These are phyloP conservation scores for Flagelloscypha sp. DNA, from an alignment of 768 basidiomycete species.

Conservation along the genomic window DNA sequence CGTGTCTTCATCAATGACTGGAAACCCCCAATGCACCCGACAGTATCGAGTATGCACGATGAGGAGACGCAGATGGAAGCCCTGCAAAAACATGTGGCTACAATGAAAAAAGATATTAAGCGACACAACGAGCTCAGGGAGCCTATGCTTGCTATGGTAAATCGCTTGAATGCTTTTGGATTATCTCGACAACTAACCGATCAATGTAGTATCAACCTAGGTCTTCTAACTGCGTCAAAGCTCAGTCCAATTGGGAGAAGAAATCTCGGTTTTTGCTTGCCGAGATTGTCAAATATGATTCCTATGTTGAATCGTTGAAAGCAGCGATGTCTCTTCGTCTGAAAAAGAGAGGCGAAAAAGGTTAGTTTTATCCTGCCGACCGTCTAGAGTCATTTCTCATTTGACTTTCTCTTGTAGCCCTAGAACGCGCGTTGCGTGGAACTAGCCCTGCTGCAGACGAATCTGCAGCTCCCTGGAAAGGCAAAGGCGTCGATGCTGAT, in stretches of 20 bases:
- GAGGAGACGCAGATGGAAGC: constrained; percentile 93
- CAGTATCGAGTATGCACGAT: constrained; percentile 76
- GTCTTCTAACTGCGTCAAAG: constrained; percentile 64
- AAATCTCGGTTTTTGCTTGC: constrained; percentile 83
- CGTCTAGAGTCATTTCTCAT: too few relatives aligned
- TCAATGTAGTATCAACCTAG: constrained; percentile 67
- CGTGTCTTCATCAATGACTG: constrained; percentile 82
- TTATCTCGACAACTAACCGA: constrained; percentile 10
- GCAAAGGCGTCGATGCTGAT: constrained; percentile 25
- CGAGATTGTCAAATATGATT: constrained; percentile 93
- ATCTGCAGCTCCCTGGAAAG: constrained; percentile 13
- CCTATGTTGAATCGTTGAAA: constrained; percentile 87
- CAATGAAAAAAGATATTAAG: constrained; percentile 71
- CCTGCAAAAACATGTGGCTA: constrained; percentile 69
- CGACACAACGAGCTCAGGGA: constrained; percentile 76
- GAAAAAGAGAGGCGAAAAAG: constrained; percentile 87
- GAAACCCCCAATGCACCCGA: constrained; percentile 84
- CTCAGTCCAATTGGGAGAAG: constrained; percentile 86
- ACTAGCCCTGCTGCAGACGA: constrained; percentile 23
- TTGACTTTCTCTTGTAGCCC: too few relatives aligned
- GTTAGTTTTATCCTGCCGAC: too few relatives aligned
- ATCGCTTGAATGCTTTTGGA: constrained; percentile 8
- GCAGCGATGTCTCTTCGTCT: constrained; percentile 76
- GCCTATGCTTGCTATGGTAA: constrained; percentile 75
- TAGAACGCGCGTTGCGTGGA: constrained; percentile 27